phyloP scores from a whole-genome alignment of 257 asterid species.

The Lycium ferocissimum region DNA sequence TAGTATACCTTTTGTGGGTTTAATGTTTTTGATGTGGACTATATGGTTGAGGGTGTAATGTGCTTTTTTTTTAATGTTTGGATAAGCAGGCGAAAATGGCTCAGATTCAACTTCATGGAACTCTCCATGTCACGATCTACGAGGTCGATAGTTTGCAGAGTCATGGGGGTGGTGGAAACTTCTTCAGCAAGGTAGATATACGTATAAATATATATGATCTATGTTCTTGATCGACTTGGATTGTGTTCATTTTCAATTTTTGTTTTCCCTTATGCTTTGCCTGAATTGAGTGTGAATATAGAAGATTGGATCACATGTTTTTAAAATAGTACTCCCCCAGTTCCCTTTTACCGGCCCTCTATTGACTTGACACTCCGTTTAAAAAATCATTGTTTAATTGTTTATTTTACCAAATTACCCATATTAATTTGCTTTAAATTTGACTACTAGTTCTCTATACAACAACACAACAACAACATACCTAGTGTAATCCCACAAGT shows the following conservation, averaged over 20 bases:
- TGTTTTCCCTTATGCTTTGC: background rate
- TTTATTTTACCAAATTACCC: too few species aligned
- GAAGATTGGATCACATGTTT: slow-evolving; percentile 9
- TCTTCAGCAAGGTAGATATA: slow-evolving; percentile 45
- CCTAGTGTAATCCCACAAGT: too few species aligned
- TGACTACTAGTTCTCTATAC: too few species aligned
- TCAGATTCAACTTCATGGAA: slow-evolving; percentile 52
- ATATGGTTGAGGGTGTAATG: background rate
- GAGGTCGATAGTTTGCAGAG: slow-evolving; percentile 50
- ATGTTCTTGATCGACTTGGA: slow-evolving; percentile 7
- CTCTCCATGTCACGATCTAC: slow-evolving; percentile 53
- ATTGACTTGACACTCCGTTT: too few species aligned
- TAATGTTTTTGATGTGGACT: background rate
- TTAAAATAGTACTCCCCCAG: background rate
- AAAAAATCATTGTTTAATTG: too few species aligned
- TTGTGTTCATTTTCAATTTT: background rate
- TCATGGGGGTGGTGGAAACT: slow-evolving; percentile 35
- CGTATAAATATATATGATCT: background rate
- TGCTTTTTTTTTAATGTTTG: background rate
- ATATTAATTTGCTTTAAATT: too few species aligned
- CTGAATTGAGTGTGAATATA: background rate
- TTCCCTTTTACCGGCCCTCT: too few species aligned
- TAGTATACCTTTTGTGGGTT: background rate
- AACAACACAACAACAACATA: too few species aligned
- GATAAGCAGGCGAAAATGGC: slow-evolving; percentile 45